Conservation (phyloP, 768 basidiomycete genomes). For the Podaxis sp. region DNA sequence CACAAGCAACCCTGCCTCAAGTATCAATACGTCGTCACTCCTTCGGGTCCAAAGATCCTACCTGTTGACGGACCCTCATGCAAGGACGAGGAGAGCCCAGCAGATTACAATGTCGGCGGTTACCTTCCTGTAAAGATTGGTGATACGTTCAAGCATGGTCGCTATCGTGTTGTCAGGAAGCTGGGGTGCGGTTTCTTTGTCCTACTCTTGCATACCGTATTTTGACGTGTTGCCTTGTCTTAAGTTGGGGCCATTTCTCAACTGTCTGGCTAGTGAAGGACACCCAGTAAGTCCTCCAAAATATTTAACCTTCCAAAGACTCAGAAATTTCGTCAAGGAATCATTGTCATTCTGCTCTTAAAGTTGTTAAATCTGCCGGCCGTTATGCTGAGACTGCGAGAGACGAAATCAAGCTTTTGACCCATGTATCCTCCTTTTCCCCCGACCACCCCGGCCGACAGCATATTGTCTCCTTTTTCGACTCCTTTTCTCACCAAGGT, state of each 20-base stretch:
- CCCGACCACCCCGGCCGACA: constrained; percentile 76
- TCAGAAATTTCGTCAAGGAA: constrained; percentile 39
- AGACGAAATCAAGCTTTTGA: constrained; percentile 92
- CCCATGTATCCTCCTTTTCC: constrained; percentile 67
- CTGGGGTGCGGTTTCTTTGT: constrained; percentile 57
- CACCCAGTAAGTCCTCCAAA: constrained; percentile 49
- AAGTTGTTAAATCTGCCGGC: constrained; percentile 92
- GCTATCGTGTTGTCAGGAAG: constrained; percentile 87
- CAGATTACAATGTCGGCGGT: constrained; percentile 78
- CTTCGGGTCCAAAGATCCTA: constrained; percentile 65
- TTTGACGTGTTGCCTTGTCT: constrained; percentile 14
- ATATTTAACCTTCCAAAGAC: constrained; percentile 4
- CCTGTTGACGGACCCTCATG: constrained; percentile 62
- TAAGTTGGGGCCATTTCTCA: constrained; percentile 92
- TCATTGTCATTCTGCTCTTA: constrained; percentile 82
- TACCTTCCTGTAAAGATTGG: constrained; percentile 80
- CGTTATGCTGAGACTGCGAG: constrained; percentile 96
- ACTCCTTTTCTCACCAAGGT: constrained; percentile 79
- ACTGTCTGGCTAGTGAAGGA: constrained; percentile 93
- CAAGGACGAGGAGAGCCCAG: constrained; percentile 83
- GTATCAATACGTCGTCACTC: constrained; percentile 73
- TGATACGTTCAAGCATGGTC: constrained; percentile 80
- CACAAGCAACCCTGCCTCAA: constrained; percentile 65
- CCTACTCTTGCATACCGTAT: constrained; percentile 20
- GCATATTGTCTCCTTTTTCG: constrained; percentile 86